A percentile compares a stretch with the other conserved stretches of the same genome.
Evolutionary conservation across 1,284 basidiomycete species (phyloP).

Genomic region (Crucibulum parvulum): DNA sequence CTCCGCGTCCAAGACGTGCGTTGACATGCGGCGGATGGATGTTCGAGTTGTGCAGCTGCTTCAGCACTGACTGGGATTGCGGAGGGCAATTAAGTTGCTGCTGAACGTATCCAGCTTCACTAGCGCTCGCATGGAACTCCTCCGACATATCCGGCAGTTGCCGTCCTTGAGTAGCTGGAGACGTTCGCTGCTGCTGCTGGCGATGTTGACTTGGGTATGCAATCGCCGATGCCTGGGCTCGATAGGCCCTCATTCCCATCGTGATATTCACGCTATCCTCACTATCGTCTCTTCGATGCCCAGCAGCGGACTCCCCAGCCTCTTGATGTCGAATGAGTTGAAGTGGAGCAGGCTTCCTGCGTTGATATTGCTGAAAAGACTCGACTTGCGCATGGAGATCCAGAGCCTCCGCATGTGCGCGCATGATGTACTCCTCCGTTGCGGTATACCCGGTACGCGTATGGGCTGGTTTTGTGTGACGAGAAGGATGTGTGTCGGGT

Average conservation of each 20-base stretch:
- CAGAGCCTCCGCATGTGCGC: constrained; percentile 53
- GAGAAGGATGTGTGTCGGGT: not conserved
- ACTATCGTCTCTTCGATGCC: constrained; percentile 19
- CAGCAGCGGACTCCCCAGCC: constrained; percentile 4
- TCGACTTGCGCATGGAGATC: not conserved
- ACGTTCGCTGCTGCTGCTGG: no score
- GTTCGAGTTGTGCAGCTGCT: constrained; percentile 14
- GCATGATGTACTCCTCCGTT: constrained; percentile 70
- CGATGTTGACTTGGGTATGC: not conserved
- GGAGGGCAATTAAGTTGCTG: not conserved
- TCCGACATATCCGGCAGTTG: not conserved
- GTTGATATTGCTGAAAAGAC: constrained; percentile 3
- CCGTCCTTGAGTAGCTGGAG: no score
- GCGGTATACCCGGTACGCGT: constrained; percentile 68
- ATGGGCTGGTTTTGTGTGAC: constrained; percentile 26
- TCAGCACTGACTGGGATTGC: no score
- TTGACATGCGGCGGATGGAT: constrained; percentile 26
- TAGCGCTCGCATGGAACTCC: constrained; percentile 5
- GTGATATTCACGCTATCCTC: constrained; percentile 35
- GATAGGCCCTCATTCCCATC: constrained; percentile 48
- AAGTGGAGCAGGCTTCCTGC: constrained; percentile 38
- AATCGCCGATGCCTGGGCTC: constrained; percentile 42
- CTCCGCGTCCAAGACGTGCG: constrained; percentile 17
- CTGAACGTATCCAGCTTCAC: not conserved
- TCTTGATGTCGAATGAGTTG: constrained; percentile 23